Conservation (phyloP, 2,329 filamentous ascomycete genomes). For the Cladophialophora psammophila region DNA sequence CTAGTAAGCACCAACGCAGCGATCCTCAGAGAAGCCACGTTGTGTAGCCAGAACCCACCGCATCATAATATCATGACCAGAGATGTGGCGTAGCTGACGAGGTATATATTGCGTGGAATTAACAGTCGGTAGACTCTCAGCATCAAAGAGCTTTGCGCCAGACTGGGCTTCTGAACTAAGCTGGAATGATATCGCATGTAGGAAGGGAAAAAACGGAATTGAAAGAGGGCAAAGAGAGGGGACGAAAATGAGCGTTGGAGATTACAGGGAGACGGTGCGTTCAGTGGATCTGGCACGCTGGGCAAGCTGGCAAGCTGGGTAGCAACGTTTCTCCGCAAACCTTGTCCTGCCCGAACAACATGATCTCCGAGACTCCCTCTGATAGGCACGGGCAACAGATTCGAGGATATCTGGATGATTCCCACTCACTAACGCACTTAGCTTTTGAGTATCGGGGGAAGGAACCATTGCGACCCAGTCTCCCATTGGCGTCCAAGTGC, state of each 20-base stretch:
- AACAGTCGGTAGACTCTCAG: not conserved
- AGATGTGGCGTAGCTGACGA: not conserved
- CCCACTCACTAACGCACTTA: not conserved
- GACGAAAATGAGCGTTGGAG: not conserved
- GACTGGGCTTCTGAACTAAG: not conserved
- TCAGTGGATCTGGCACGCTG: not conserved
- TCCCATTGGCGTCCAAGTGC: too few relatives aligned
- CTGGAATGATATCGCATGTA: not conserved
- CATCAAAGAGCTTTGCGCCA: not conserved
- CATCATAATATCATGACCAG: not conserved
- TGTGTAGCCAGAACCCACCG: not conserved
- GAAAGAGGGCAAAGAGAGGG: not conserved
- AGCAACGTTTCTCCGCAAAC: not conserved
- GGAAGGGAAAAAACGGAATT: not conserved
- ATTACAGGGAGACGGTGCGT: not conserved
- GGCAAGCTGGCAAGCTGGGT: too few relatives aligned
- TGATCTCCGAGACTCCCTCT: not conserved
- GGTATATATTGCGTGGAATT: not conserved
- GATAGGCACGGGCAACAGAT: not conserved
- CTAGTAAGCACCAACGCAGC: not conserved
- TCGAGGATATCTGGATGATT: not conserved
- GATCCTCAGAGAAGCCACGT: not conserved
- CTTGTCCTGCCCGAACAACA: not conserved
- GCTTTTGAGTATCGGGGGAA: not conserved
- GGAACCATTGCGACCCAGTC: too few relatives aligned